phyloP scores from a whole-genome alignment of 2,329 filamentous ascomycete species.

The Paecilomyces fulvus region DNA sequence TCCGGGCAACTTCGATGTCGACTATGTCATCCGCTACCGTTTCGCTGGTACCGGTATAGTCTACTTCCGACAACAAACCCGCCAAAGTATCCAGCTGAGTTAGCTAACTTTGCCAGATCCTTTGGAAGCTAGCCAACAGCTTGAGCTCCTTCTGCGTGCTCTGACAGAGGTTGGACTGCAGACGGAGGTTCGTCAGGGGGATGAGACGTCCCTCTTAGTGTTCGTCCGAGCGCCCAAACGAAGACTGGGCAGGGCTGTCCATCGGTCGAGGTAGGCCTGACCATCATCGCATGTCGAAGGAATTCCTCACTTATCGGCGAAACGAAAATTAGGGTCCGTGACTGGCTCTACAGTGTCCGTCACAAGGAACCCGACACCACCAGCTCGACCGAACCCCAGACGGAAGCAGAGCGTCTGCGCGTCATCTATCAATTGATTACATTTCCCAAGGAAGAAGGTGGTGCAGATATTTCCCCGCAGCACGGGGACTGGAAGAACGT shows the following conservation, averaged over 20 bases:
- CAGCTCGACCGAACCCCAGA: constrained; percentile 69
- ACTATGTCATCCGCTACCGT: constrained; percentile 80
- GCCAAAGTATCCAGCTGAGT: not conserved
- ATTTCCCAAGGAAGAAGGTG: constrained; percentile 63
- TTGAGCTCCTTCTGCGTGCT: constrained; percentile 68
- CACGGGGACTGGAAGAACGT: constrained; percentile 66
- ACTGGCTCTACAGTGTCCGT: constrained; percentile 91
- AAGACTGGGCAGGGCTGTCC: constrained; percentile 71
- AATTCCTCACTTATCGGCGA: not conserved
- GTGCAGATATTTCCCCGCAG: constrained; percentile 66
- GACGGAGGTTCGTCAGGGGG: constrained; percentile 77
- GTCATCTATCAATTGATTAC: constrained; percentile 81
- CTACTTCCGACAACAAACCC: not conserved
- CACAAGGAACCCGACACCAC: constrained; percentile 64
- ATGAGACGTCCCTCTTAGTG: constrained; percentile 66
- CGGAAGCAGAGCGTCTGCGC: constrained; percentile 80
- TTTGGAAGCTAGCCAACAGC: constrained; percentile 61
- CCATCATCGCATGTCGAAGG: not conserved
- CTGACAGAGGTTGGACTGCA: constrained; percentile 72
- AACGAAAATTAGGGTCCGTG: constrained; percentile 58
- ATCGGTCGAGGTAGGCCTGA: constrained; percentile 61
- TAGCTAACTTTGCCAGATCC: constrained; percentile 44
- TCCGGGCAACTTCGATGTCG: constrained; percentile 60
- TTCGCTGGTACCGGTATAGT: constrained; percentile 57
- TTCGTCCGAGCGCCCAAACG: constrained; percentile 76